Evolutionary conservation across 2,329 filamentous ascomycete genomes (phyloP), one percentile per base, ranked within the genome.

Genomic region (Emergomyces orientalis): DNA sequence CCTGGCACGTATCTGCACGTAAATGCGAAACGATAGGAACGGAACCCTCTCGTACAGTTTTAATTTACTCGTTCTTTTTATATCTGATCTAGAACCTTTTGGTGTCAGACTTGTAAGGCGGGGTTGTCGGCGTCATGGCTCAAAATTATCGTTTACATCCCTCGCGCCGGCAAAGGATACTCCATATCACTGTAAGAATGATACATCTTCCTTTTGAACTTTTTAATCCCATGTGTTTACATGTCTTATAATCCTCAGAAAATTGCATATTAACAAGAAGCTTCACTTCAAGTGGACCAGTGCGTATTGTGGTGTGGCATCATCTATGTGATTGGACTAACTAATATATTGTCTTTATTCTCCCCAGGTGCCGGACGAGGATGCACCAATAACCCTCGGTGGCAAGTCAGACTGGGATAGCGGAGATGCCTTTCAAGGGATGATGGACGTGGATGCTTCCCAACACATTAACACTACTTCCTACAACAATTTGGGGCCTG

Each of bases 361-460:
- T 47, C 22, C 27, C 34, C 9, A 60, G 59, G 45, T 37, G 6
- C 43, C 27, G 5, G 45, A 37, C 7, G 27, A 4, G 43, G 30
- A 45, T 39, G 8, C 52, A 32, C 49, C 41, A 13, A 54, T 13
- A 9, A 55, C 22, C 30, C 47, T 63, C 45, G 2, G 55, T 52
- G 60, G 57, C 41, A 62, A 66, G 22, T 47, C 64, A 55, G 62
- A 59, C 59, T 73, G 71, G 71, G 65, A 65, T 17, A 63, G 68
- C 30, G 64, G 61, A 57, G 71, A 75, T 65, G 64, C 72, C 51
- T 71, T 75, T 6, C 73, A 74, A 52, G 71, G 71, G 30, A 73
- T 74, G 62, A 71, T 72, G 70, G 67, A 64, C 5, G 63, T 65
- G 55, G 49, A 51, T 34, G 11, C 5, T 13, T n/a, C 25, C 9